These are phyloP conservation scores for Oemleria cerasiformis DNA, from an alignment of 306 rosid species.

Conservation along the genomic window DNA sequence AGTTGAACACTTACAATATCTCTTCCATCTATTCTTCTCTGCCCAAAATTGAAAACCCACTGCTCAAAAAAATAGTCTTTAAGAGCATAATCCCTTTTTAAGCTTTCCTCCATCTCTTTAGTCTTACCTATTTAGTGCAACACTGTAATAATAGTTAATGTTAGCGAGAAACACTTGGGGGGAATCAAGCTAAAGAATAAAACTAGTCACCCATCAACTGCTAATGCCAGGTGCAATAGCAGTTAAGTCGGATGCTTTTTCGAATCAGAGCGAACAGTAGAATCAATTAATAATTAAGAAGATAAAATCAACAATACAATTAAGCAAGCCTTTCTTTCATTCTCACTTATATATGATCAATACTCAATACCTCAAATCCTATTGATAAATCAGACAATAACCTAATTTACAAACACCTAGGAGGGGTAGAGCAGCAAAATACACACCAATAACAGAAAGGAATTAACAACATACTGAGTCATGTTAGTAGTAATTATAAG, in stretches of 20 bases:
- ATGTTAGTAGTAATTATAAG: background rate
- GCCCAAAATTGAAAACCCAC: conserved; percentile 34
- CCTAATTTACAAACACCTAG: conserved; percentile 29
- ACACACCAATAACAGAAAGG: conserved; percentile 1
- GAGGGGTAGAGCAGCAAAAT: conserved; percentile 11
- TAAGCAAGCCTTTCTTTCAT: conserved; percentile 27
- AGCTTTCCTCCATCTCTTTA: conserved; percentile 13
- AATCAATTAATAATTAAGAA: background rate
- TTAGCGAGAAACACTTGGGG: too few relatives aligned
- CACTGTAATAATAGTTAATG: too few relatives aligned
- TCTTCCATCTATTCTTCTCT: conserved; percentile 37
- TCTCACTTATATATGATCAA: conserved; percentile 31
- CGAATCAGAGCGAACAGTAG: too few relatives aligned
- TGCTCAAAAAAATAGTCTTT: conserved; percentile 16
- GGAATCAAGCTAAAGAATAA: too few relatives aligned
- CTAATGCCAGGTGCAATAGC: too few relatives aligned
- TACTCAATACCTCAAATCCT: conserved; percentile 25
- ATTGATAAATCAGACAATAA: conserved; percentile 17
- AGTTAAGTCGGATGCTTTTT: too few relatives aligned
- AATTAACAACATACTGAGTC: background rate
- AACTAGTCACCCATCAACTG: too few relatives aligned
- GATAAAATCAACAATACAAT: conserved; percentile 29
- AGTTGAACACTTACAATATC: conserved; percentile 36
- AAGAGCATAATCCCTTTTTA: conserved; percentile 20
- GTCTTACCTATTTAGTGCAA: too few relatives aligned